Evolutionary conservation across 495 filamentous ascomycete genomes (phyloP), one percentile per base, ranked within the genome.

Genomic region (Chaetomidium leptoderma): DNA sequence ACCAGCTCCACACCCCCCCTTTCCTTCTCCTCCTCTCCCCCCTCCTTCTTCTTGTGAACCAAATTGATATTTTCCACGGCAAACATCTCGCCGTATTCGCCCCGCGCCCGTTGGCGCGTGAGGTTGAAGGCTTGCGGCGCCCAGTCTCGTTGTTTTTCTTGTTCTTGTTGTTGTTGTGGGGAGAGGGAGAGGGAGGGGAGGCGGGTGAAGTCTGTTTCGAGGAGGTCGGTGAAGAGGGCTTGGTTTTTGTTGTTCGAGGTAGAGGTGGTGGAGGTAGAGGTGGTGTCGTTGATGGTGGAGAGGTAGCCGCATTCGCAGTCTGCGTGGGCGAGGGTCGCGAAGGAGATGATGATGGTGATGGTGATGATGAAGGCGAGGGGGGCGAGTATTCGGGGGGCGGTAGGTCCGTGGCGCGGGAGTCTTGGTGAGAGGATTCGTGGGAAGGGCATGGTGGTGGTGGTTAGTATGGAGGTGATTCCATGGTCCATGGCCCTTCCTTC

Each of bases 281-380:
- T 79, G 78, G 51, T 79, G 36, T 68, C 68, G 43, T 40, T 24
- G 47, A 66, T 64, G 50, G 36, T 66, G 37, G 69, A 63, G 30
- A 70, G 66, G 66, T 89, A 91, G 33, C 88, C 88, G 66, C 88
- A 91, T 67, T 88, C 85, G 74, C 87, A 90, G 60, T 78, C 74
- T 14, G 83, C 82, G 47, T 53, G 27, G 42, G 55, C 58, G 55
- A 40, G 52, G 51, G 47, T 11, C 29, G 37, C 35, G 23, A 57
- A 2, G 40, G 32, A 2, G 29, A 46, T 36, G 44, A 61, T 17
- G 51, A 5, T 23, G 57, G 50, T 2, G 2, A 3, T 29, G 40
- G 32, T 2, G 29, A 46, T 36, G 44, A 61, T 17, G 51, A 5
- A 24, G 57, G 50, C 4, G 2, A 13, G 10, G n/a, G 57, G 40